Percentiles rank a stretch among this genome's conserved stretches.
These are phyloP conservation scores for Pinus tabuliformis DNA, from an alignment of 75 land plant species.

Conservation along the genomic window DNA sequence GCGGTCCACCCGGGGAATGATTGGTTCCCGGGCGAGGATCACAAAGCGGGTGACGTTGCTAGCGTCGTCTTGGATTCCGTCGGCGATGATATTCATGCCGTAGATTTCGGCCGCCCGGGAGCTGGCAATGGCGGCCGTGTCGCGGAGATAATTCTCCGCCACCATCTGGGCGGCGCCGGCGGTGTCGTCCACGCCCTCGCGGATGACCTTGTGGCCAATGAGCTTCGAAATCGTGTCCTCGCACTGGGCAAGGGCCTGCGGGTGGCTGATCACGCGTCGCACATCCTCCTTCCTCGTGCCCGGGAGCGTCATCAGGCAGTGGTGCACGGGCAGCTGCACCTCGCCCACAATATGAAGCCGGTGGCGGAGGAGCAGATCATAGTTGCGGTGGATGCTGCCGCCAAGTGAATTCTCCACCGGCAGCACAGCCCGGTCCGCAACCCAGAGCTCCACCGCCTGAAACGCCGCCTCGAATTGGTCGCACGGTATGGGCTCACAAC, in stretches of 20 bases:
- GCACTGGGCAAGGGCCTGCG: slow-evolving; percentile 72
- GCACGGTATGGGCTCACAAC: slow-evolving; percentile 71
- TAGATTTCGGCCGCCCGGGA: slow-evolving; percentile 42
- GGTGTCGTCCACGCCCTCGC: slow-evolving; percentile 81
- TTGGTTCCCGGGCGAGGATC: slow-evolving; percentile 55
- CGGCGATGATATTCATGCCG: slow-evolving; percentile 39
- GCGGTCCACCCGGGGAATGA: slow-evolving; percentile 41
- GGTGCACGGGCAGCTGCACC: slow-evolving; percentile 72
- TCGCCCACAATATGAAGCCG: slow-evolving; percentile 78
- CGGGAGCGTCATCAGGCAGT: slow-evolving; percentile 72
- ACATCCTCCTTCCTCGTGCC: slow-evolving; percentile 56
- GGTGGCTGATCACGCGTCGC: slow-evolving; percentile 59
- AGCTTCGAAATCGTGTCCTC: slow-evolving; percentile 53
- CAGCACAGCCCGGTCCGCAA: slow-evolving; percentile 69
- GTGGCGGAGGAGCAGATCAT: slow-evolving; percentile 80
- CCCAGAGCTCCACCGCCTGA: slow-evolving; percentile 79
- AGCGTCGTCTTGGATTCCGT: slow-evolving; percentile 45
- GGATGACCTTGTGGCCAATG: slow-evolving; percentile 34
- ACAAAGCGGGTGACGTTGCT: slow-evolving; percentile 44
- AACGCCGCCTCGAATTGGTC: slow-evolving; percentile 78
- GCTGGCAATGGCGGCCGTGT: slow-evolving; percentile 48
- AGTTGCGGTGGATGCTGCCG: slow-evolving; percentile 73
- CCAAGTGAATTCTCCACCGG: slow-evolving; percentile 79
- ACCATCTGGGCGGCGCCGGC: slow-evolving; percentile 69
- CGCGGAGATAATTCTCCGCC: slow-evolving; percentile 30